These are phyloP conservation scores for Cubamyces lactineus DNA, from an alignment of 768 basidiomycete genomes.

Conservation along the genomic window DNA sequence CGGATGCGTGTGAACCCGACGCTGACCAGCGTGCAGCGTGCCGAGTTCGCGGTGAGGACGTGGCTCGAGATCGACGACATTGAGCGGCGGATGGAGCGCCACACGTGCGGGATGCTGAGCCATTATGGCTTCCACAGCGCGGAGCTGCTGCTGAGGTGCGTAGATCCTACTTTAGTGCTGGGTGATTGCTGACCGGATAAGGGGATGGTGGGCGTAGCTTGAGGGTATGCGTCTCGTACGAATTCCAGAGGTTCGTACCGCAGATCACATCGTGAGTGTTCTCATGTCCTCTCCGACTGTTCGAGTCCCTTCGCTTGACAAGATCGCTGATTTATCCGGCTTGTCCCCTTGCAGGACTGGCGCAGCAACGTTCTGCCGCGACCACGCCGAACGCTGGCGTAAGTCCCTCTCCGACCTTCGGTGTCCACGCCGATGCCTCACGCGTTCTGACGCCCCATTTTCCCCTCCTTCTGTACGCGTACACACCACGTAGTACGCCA, in stretches of 20 bases:
- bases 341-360: conserved; percentile 1
- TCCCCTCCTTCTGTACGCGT: not conserved
- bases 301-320: not conserved
- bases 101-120: conserved; percentile 16
- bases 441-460: not conserved
- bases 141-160: conserved; percentile 21
- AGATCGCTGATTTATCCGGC: too few relatives aligned
- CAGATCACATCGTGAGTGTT: conserved; percentile 19
- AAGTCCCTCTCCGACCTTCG: not conserved
- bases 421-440: not conserved
- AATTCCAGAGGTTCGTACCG: conserved; percentile 22
- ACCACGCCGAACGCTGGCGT: conserved; percentile 22
- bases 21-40: conserved; percentile 14
- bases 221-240: conserved; percentile 18
- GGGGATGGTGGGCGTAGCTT: not conserved
- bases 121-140: conserved; percentile 17
- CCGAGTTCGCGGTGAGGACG: conserved; percentile 17
- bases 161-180: too few relatives aligned
- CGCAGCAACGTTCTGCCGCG: conserved; percentile 16
- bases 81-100: conserved; percentile 14
- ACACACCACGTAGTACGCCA: not conserved
- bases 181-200: not conserved
- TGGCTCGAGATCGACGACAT: conserved; percentile 24
- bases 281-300: not conserved
- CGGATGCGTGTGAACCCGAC: conserved; percentile 9